These are phyloP conservation scores for Coemansia sp. DNA, from an alignment of 192 early-diverging fungal genomes.

Conservation along the genomic window DNA sequence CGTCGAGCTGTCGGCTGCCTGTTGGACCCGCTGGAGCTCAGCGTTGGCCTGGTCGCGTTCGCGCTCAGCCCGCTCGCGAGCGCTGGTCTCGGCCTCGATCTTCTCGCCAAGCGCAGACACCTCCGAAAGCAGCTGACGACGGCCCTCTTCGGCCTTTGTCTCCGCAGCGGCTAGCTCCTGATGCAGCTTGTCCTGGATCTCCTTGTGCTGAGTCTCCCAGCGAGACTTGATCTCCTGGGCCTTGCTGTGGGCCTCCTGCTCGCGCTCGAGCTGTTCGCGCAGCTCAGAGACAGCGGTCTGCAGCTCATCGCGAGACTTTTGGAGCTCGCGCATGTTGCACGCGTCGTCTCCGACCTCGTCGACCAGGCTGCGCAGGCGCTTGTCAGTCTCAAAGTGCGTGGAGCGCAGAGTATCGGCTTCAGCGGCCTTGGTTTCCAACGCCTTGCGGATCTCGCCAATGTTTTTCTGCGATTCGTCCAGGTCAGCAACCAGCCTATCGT, in stretches of 20 bases:
- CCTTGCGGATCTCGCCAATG: conserved; percentile 7
- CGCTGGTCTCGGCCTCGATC: conserved; percentile 55
- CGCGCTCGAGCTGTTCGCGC: conserved; percentile 65
- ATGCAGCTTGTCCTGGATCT: conserved; percentile 68
- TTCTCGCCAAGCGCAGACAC: conserved; percentile 61
- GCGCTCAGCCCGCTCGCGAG: conserved; percentile 65
- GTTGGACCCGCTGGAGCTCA: conserved; percentile 63
- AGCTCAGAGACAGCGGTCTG: conserved; percentile 65
- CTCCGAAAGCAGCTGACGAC: conserved; percentile 63
- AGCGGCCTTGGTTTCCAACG: conserved; percentile 14
- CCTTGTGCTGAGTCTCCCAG: conserved; percentile 70
- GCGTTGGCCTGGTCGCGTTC: conserved; percentile 64
- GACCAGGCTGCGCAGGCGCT: conserved; percentile 61
- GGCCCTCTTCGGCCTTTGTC: conserved; percentile 71
- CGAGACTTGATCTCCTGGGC: conserved; percentile 69
- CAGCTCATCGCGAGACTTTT: conserved; percentile 65
- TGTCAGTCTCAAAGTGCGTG: conserved; percentile 32
- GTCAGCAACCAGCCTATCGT: conserved; percentile 25
- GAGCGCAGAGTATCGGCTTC: conserved; percentile 24
- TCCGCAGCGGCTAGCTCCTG: conserved; percentile 67
- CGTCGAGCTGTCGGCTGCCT: conserved; percentile 60
- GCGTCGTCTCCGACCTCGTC: conserved; percentile 67
- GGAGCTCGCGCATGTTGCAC: conserved; percentile 75
- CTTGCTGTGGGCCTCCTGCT: conserved; percentile 57
- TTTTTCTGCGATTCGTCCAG: conserved; percentile 16